phyloP scores from a whole-genome alignment of 2,329 filamentous ascomycete species.

The Aspergillus amoenus region DNA sequence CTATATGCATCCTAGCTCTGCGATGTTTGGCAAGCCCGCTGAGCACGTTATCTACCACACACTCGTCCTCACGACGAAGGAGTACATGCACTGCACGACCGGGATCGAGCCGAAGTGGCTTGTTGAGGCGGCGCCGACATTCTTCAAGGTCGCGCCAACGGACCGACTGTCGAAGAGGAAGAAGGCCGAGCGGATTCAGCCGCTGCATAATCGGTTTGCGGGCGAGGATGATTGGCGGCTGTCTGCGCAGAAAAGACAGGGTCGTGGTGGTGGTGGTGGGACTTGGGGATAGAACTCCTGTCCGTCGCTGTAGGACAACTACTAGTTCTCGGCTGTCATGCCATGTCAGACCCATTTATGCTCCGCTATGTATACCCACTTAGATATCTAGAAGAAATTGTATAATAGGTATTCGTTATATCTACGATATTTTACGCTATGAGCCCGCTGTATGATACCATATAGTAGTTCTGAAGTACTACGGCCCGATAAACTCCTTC shows the following conservation, averaged over 20 bases:
- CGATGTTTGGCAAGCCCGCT: slow-evolving; percentile 90
- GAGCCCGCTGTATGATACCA: not conserved
- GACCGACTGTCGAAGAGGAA: slow-evolving; percentile 86
- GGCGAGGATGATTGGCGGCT: slow-evolving; percentile 94
- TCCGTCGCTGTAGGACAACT: not conserved
- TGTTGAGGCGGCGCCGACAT: slow-evolving; percentile 94
- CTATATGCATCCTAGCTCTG: slow-evolving; percentile 87
- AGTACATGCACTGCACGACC: slow-evolving; percentile 97
- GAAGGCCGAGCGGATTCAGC: slow-evolving; percentile 91
- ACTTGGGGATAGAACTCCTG: slow-evolving; percentile 68
- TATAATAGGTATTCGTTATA: not conserved
- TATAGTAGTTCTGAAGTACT: not conserved
- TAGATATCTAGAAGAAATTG: not conserved
- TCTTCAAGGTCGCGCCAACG: slow-evolving; percentile 94
- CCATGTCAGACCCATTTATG: not conserved
- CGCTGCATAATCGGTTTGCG: slow-evolving; percentile 87
- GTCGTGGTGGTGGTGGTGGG: slow-evolving; percentile 81
- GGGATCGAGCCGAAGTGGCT: slow-evolving; percentile 92
- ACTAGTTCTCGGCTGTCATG: slow-evolving; percentile 3
- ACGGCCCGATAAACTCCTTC: not conserved
- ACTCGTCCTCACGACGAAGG: slow-evolving; percentile 62
- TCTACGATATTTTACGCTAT: too few species aligned
- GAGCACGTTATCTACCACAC: slow-evolving; percentile 93
- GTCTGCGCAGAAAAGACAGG: slow-evolving; percentile 80
- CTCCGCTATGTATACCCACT: slow-evolving; percentile 1